Evolutionary conservation across 257 asterid species (phyloP).

Genomic region (Echium plantagineum): DNA sequence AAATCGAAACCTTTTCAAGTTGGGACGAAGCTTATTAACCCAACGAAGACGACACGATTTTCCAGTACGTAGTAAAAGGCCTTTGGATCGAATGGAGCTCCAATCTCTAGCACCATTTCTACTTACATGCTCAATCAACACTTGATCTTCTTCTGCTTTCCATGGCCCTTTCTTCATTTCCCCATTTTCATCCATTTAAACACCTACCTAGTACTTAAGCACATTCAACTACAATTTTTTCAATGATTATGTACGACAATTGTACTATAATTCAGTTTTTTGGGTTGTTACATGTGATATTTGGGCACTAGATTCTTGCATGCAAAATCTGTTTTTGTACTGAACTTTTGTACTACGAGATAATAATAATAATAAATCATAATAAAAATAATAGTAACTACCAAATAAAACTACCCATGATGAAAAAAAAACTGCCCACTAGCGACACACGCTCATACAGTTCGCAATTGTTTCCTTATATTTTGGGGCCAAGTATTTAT

Average conservation of each 20-base stretch:
- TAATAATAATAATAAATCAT: too few relatives aligned
- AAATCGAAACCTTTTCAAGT: constrained; percentile 30
- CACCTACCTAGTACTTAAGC: too few relatives aligned
- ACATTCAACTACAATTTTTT: too few relatives aligned
- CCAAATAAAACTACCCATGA: too few relatives aligned
- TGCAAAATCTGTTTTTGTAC: background rate
- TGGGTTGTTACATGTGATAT: background rate
- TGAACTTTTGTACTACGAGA: too few relatives aligned
- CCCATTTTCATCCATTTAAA: constrained; percentile 22
- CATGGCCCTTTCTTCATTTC: constrained; percentile 91
- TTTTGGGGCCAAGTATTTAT: too few relatives aligned
- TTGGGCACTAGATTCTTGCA: constrained; percentile 4
- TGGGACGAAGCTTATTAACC: constrained; percentile 91
- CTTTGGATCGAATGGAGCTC: constrained; percentile 99
- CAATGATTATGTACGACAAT: background rate
- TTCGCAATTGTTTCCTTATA: too few relatives aligned
- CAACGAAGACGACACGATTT: constrained; percentile 95
- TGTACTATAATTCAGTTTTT: background rate
- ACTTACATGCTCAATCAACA: constrained; percentile 53
- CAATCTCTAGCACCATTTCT: constrained; percentile 74
- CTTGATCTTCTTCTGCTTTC: constrained; percentile 79
- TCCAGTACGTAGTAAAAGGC: constrained; percentile 84
- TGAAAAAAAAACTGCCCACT: too few relatives aligned
- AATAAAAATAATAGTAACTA: too few relatives aligned
- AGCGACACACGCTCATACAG: too few relatives aligned